phyloP scores from a whole-genome alignment of 1,284 basidiomycete species.

The Bondarzewia mesenterica region DNA sequence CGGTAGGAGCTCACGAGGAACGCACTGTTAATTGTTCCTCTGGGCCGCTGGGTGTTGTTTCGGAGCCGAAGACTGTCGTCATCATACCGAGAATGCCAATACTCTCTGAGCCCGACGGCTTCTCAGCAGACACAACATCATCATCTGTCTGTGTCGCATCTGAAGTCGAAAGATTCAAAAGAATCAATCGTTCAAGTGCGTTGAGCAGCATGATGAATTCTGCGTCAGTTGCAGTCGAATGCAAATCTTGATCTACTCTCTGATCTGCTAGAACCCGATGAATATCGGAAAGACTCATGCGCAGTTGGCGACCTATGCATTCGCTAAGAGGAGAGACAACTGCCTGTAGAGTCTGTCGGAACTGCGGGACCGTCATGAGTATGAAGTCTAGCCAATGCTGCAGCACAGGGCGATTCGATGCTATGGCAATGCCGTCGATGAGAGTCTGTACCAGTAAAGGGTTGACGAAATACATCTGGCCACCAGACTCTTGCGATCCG shows the following conservation, averaged over 20 bases:
- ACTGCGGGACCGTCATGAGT: conserved; percentile 82
- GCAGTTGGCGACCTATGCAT: conserved; percentile 74
- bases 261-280: conserved; percentile 29
- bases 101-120: conserved; percentile 37
- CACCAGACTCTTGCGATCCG: conserved; percentile 10
- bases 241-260: conserved; percentile 31
- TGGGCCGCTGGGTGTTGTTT: conserved; percentile 31
- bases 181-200: conserved; percentile 72
- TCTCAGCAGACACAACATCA: conserved; percentile 45
- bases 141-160: conserved; percentile 50
- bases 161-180: conserved; percentile 49
- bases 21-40: conserved; percentile 56
- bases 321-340: conserved; percentile 78
- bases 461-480: conserved; percentile 40
- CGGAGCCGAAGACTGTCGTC: conserved; percentile 71
- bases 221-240: conserved; percentile 60
- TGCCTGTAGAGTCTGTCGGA: conserved; percentile 60
- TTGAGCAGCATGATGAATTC: conserved; percentile 82
- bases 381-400: conserved; percentile 98
- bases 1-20: conserved; percentile 8
- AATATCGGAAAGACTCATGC: conserved; percentile 49
- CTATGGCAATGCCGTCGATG: conserved; percentile 68
- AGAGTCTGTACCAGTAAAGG: conserved; percentile 73
- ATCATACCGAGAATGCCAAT: conserved; percentile 74
- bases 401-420: conserved; percentile 69